Conservation (phyloP, 2,329 filamentous ascomycete species). For the Sphaceloma murrayae region DNA sequence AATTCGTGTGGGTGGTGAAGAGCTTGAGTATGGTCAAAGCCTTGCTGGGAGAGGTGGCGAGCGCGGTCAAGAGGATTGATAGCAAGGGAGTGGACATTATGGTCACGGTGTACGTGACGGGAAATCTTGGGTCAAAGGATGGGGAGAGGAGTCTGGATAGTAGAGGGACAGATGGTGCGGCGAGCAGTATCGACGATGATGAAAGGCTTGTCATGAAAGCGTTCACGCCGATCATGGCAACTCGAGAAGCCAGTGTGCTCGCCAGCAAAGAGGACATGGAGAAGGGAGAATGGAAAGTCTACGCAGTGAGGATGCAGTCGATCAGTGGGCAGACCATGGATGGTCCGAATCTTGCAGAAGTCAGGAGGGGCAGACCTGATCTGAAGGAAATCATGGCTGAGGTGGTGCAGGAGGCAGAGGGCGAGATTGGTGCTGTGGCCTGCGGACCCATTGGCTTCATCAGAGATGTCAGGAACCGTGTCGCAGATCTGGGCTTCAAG, state of each 20-base stretch:
- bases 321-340: neutral
- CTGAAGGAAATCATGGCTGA: constrained; percentile 18
- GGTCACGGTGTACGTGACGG: constrained; percentile 23
- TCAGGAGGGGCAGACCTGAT: constrained; percentile 23
- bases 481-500: constrained; percentile 14
- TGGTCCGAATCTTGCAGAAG: constrained; percentile 4
- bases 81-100: constrained; percentile 20
- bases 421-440: constrained; percentile 23
- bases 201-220: constrained; percentile 5
- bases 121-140: neutral
- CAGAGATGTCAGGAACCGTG: constrained; percentile 20
- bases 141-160: neutral
- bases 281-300: constrained; percentile 2
- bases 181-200: neutral
- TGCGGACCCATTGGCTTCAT: constrained; percentile 23
- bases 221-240: constrained; percentile 8
- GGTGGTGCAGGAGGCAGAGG: constrained; percentile 22
- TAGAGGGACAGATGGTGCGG: constrained; percentile 1
- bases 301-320: neutral
- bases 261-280: constrained; percentile 7
- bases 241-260: constrained; percentile 6
- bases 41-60: constrained; percentile 21
- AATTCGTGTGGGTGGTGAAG: constrained; percentile 25
- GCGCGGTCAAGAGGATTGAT: constrained; percentile 20
- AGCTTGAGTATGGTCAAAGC: constrained; percentile 21